Evolutionary conservation across 768 basidiomycete species (phyloP), one percentile per base, ranked within the genome.

Genomic region (Tulasnella sp.): DNA sequence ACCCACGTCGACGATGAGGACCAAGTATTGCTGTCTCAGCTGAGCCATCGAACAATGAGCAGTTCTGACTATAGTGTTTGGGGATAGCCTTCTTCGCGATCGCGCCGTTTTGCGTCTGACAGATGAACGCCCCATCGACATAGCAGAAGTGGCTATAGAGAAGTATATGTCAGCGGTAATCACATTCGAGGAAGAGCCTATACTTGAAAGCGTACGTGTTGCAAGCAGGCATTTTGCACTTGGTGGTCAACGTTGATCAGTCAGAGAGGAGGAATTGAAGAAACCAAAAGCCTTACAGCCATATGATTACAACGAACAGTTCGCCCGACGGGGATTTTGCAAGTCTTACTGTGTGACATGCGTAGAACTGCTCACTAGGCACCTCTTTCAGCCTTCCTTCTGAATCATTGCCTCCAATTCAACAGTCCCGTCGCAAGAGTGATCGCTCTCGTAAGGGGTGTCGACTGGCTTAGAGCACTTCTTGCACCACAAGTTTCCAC

Each of bases 401-500:
- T 70, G 67, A 78, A 83, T 80, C 45, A 82, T 61, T 52, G 75
- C 69, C 3, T 76, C 73, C 7, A 84, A 72, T 64, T 84, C 83
- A 1, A 73, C 72, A 11, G 78, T 72, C 3, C 80, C 81, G 59
- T 83, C 82, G 67, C 83, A 85, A 0, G 79, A 79, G 50, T 65
- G 64, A 21, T 65, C 61, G 66, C 83, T 80, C 56, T 71, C 69
- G 10, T 73, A 74, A 4, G 72, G 75, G 17, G 67, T 70, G 10
- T 62, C 69, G 42, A 77, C 67, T 11, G 68, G 62, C 58, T 80
- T 77, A 27, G 76, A 76, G 68, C 83, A 85, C 29, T 69, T 68
- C 69, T 79, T 84, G 69, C 83, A 85, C 84, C 83, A 85, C 5
- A 73, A 70, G 63, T 80, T 69, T 0, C 68, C 65, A 58, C 83